phyloP scores from a whole-genome alignment of 208 protist species.

The Trypanosoma melophagium region DNA sequence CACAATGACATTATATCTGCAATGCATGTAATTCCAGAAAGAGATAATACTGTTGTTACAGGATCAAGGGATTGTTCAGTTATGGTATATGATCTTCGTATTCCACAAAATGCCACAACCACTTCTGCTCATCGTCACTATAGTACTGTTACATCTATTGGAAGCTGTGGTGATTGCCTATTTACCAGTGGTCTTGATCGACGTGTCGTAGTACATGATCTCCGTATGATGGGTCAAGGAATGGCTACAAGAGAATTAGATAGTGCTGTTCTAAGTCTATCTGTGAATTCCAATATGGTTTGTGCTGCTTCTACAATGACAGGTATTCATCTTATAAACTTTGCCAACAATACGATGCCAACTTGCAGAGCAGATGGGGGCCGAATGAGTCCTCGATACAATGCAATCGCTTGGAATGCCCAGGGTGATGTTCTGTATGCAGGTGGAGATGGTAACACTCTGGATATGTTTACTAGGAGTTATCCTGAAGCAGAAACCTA shows the following conservation, averaged over 20 bases:
- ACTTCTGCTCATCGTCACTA: conserved; percentile 55
- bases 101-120: conserved; percentile 41
- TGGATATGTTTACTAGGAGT: conserved; percentile 68
- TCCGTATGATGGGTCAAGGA: conserved; percentile 71
- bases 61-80: conserved; percentile 83
- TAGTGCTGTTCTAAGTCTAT: conserved; percentile 74
- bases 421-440: conserved; percentile 70
- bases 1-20: conserved; percentile 86
- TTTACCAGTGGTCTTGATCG: conserved; percentile 82
- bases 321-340: conserved; percentile 79
- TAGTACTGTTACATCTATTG: conserved; percentile 78
- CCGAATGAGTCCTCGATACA: conserved; percentile 55
- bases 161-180: conserved; percentile 74
- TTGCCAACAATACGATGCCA: conserved; percentile 42
- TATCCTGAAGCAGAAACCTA: conserved; percentile 42
- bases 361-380: conserved; percentile 65
- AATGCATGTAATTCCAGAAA: conserved; percentile 67
- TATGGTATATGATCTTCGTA: conserved; percentile 74
- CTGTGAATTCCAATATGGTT: conserved; percentile 61
- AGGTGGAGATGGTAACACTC: conserved; percentile 66
- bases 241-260: conserved; percentile 64
- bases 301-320: conserved; percentile 86
- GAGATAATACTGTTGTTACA: conserved; percentile 68
- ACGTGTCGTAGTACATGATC: conserved; percentile 69
- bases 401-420: conserved; percentile 76